Evolutionary conservation across 345 rosid species (phyloP), one percentile per base, ranked within the genome.

Genomic region (Eutrema yunnanense): DNA sequence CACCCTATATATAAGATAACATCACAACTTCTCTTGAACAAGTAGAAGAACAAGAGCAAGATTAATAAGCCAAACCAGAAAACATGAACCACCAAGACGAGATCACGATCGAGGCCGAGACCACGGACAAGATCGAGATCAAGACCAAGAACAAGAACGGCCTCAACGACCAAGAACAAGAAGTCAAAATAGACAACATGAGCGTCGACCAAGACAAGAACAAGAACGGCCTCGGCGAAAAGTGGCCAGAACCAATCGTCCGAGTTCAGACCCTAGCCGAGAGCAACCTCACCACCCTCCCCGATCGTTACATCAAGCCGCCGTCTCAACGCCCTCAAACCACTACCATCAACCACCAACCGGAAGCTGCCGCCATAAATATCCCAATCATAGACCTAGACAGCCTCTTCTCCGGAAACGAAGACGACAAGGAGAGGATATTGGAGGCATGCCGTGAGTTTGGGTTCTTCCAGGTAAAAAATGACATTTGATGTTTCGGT

Each of bases 211-310:
- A 67, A 14, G 55, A 51, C 33, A 48, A 38, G 41, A 67, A 43
- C 52, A 43, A 33, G 62, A 43, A 50, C 9, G 34, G 69, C 30
- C 61, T 67, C 27, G 56, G 56, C 1, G 50, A 65, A 77, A 90
- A 84, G n/a, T 95, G 99, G 99, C 99, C 99, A 3, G 99, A 95
- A 69, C 99, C 97, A 2, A 76, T 92, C 12, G 82, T 92, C 63
- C 92, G 99, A 3, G 99, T 95, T 74, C 99, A 92, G 65, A 84
- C 96, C 46, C 78, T 95, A 60, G 91, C 97, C 55, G 90, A 92
- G 13, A 79, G 81, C 43, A 77, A 84, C 44, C 69, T 79, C 4
- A 4, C 65, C 10, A 22, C 13, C 22, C 74, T 95, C 65, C 97
- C 99, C 0, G 77, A 74, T 6, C 83, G 96, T 8, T 95, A 92